A percentile compares a stretch with the other conserved stretches of the same genome.
phyloP scores from a whole-genome alignment of 768 basidiomycete species.

The Lenzites betulinus region DNA sequence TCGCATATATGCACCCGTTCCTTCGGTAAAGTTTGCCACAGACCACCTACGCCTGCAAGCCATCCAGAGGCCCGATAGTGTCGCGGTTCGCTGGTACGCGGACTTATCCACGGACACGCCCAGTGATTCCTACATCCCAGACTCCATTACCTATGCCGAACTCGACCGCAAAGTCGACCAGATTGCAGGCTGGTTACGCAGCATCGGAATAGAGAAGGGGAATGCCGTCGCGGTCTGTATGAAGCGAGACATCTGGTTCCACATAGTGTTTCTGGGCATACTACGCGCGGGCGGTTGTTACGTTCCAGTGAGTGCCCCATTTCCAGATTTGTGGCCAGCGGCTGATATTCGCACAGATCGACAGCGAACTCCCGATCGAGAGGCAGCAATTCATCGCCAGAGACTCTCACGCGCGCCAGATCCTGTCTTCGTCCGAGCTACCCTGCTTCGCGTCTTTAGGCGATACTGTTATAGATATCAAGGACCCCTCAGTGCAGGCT shows the following conservation, averaged over 20 bases:
- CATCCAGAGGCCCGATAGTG: slow-evolving; percentile 1
- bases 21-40: slow-evolving; percentile 10
- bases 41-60: slow-evolving; percentile 13
- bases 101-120: slow-evolving; percentile 18
- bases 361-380: slow-evolving; percentile 50
- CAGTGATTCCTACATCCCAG: slow-evolving; percentile 1
- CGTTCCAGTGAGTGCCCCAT: slow-evolving; percentile 42
- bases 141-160: slow-evolving; percentile 36
- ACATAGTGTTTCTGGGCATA: slow-evolving; percentile 45
- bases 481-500: slow-evolving; percentile 24
- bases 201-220: slow-evolving; percentile 37
- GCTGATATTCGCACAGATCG: slow-evolving; percentile 39
- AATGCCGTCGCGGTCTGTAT: slow-evolving; percentile 50
- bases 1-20: slow-evolving; percentile 12
- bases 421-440: slow-evolving; percentile 36
- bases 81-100: slow-evolving; percentile 22
- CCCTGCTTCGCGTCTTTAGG: slow-evolving; percentile 30
- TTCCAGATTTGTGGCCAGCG: background rate
- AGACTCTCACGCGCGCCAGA: slow-evolving; percentile 44
- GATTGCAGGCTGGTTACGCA: slow-evolving; percentile 45
- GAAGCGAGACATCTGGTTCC: slow-evolving; percentile 44
- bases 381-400: slow-evolving; percentile 47
- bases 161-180: slow-evolving; percentile 41
- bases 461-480: slow-evolving; percentile 26
- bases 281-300: slow-evolving; percentile 53